Evolutionary conservation across 768 basidiomycete species (phyloP).

Genomic region (Tulasnella sp.): DNA sequence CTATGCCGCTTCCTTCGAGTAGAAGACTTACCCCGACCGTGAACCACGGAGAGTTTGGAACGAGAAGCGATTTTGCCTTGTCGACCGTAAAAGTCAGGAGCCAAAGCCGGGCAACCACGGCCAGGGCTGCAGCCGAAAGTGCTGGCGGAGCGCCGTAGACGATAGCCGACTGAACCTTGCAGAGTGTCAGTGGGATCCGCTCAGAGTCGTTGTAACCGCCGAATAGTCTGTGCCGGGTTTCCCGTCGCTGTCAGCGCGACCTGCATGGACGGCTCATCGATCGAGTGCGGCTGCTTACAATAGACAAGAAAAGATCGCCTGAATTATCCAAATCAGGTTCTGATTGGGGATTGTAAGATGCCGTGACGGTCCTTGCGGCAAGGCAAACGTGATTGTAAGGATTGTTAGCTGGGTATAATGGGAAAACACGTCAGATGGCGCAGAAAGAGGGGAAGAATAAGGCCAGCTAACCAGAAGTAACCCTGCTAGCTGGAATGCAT

Average conservation of each 20-base stretch:
- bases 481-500: not conserved
- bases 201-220: not conserved
- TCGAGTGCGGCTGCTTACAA: not conserved
- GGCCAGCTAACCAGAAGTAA: not conserved
- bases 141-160: conserved; percentile 21
- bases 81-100: conserved; percentile 16
- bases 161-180: conserved; percentile 23
- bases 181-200: not conserved
- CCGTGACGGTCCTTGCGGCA: conserved; percentile 11
- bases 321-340: conserved; percentile 7
- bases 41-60: not conserved
- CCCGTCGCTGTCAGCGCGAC: not conserved
- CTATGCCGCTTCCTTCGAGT: no score
- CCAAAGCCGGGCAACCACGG: conserved; percentile 22
- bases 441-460: not conserved
- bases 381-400: conserved; percentile 16
- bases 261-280: not conserved
- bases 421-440: not conserved
- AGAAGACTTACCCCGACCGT: conserved; percentile 9
- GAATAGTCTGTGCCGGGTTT: conserved; percentile 13
- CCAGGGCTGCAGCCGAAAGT: conserved; percentile 12
- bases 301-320: conserved; percentile 1
- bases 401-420: conserved; percentile 8
- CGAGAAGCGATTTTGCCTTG: not conserved
- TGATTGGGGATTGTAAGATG: conserved; percentile 20